These are phyloP conservation scores for Amanita subjunquillea DNA, from an alignment of 768 basidiomycete genomes.

Conservation along the genomic window DNA sequence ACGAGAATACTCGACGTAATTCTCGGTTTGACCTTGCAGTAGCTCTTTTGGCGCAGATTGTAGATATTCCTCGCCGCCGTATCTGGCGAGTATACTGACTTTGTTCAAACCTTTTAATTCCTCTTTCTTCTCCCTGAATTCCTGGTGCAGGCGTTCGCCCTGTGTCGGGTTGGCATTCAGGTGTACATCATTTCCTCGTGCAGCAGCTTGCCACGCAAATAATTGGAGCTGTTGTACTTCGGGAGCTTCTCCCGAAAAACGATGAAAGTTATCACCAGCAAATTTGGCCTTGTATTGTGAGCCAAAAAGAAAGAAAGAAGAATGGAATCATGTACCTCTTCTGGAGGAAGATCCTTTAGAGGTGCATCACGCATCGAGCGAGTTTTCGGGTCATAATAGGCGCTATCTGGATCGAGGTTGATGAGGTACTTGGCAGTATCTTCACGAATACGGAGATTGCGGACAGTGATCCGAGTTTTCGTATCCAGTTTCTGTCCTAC, in stretches of 20 bases:
- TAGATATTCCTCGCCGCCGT: conserved; percentile 91
- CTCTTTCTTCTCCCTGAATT: conserved; percentile 90
- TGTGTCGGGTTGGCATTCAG: conserved; percentile 95
- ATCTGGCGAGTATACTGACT: conserved; percentile 82
- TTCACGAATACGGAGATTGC: conserved; percentile 96
- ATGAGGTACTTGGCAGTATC: conserved; percentile 98
- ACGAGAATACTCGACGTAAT: conserved; percentile 95
- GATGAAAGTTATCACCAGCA: conserved; percentile 94
- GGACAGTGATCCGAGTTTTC: conserved; percentile 95
- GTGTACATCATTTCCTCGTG: conserved; percentile 91
- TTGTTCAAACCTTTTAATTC: conserved; percentile 81
- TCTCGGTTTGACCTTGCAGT: conserved; percentile 90
- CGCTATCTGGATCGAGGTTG: conserved; percentile 89
- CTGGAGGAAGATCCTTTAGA: conserved; percentile 59
- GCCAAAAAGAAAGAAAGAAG: conserved; percentile 1
- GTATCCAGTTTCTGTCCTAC: conserved; percentile 98
- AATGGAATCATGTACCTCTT: conserved; percentile 56
- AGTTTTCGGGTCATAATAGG: conserved; percentile 99
- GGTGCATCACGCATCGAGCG: conserved; percentile 99
- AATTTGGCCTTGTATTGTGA: conserved; percentile 55
- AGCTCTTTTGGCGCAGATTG: conserved; percentile 87
- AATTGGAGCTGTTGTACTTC: conserved; percentile 88
- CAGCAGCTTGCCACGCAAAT: conserved; percentile 95
- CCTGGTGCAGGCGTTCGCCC: conserved; percentile 82
- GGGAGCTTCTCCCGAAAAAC: conserved; percentile 85